These are phyloP conservation scores for Metahyphopichia silvanorum DNA, from an alignment of 805 yeast species.

Conservation along the genomic window DNA sequence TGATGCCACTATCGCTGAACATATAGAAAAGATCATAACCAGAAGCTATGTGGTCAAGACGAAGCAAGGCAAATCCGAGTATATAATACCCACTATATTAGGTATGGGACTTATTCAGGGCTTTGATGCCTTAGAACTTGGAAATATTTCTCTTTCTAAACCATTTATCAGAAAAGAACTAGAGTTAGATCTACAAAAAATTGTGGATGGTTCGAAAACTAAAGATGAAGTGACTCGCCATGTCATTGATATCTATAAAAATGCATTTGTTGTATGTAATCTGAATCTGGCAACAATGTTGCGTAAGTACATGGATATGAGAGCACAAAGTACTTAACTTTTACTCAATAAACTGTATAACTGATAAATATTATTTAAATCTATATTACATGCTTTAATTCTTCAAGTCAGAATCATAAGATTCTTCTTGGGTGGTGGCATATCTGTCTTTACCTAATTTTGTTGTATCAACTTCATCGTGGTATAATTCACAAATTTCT, in stretches of 20 bases:
- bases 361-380: background rate
- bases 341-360: background rate
- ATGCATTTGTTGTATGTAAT: slow-evolving; percentile 44
- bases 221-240: slow-evolving; percentile 54
- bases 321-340: background rate
- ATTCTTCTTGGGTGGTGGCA: slow-evolving; percentile 26
- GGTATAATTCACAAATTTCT: slow-evolving; percentile 75
- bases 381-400: slow-evolving; percentile 6
- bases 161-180: slow-evolving; percentile 81
- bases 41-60: slow-evolving; percentile 64
- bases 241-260: slow-evolving; percentile 54
- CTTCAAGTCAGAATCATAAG: slow-evolving; percentile 35
- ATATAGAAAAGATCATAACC: slow-evolving; percentile 72
- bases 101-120: slow-evolving; percentile 90
- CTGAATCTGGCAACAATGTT: slow-evolving; percentile 22
- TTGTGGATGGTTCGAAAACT: slow-evolving; percentile 61
- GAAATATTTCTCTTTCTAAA: slow-evolving; percentile 57
- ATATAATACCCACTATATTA: slow-evolving; percentile 71
- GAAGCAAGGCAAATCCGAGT: slow-evolving; percentile 33
- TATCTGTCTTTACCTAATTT: slow-evolving; percentile 39
- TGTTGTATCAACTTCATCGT: slow-evolving; percentile 65
- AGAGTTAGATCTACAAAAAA: slow-evolving; percentile 62
- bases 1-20: slow-evolving; percentile 98
- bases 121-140: slow-evolving; percentile 71
- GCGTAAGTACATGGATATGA: slow-evolving; percentile 19